Evolutionary conservation across 1,284 basidiomycete species (phyloP).

Genomic region (Anthracocystis setariae): DNA sequence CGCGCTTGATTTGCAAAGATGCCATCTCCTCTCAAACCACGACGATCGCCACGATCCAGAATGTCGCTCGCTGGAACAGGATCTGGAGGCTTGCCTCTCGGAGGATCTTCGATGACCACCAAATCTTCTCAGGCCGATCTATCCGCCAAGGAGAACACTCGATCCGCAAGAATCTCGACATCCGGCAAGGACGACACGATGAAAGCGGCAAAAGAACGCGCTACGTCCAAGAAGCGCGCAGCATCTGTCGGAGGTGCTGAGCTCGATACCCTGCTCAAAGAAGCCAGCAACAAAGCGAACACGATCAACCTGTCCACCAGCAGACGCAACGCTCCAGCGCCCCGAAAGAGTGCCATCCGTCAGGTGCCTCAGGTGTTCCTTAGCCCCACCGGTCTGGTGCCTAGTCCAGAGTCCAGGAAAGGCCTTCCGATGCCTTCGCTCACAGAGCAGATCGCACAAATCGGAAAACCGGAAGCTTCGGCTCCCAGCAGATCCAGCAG

Average conservation of each 20-base stretch:
- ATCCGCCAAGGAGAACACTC: conserved; percentile 38
- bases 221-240: conserved; percentile 41
- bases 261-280: conserved; percentile 41
- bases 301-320: conserved; percentile 25
- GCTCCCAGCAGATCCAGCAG: conserved; percentile 15
- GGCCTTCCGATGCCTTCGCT: conserved; percentile 38
- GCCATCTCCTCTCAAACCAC: conserved; percentile 48
- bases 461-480: conserved; percentile 23
- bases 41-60: conserved; percentile 44
- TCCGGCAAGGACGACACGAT: conserved; percentile 37
- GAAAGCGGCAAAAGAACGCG: conserved; percentile 34
- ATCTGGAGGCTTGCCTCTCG: conserved; percentile 38
- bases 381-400: conserved; percentile 57
- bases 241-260: conserved; percentile 42
- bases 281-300: conserved; percentile 30
- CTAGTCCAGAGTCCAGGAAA: conserved; percentile 48
- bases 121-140: conserved; percentile 18
- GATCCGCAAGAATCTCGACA: conserved; percentile 29
- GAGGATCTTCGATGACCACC: conserved; percentile 46
- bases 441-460: conserved; percentile 39
- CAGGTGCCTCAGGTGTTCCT: conserved; percentile 57
- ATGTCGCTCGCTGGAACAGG: conserved; percentile 44
- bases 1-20: conserved; percentile 10
- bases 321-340: conserved; percentile 48
- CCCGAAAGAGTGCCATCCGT: conserved; percentile 59